Percentiles rank a stretch among this genome's conserved stretches.
Conservation (phyloP, 371 early-diverging fungal genomes). For the Lichtheimia ramosa region DNA sequence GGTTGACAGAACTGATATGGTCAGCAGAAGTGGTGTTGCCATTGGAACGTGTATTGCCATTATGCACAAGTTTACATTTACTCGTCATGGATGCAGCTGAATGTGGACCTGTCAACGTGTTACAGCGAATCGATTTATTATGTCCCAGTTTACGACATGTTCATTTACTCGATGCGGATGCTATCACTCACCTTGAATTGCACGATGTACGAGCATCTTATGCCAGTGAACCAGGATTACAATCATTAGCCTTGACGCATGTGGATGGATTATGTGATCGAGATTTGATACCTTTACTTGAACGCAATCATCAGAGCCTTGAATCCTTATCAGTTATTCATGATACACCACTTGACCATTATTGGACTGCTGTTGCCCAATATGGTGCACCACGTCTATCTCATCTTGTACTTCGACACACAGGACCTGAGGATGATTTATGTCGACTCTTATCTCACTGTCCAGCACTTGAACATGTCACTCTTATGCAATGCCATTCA, state of each 20-base stretch:
- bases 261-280: constrained; percentile 1
- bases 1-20: constrained; percentile 7
- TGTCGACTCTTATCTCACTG: background rate
- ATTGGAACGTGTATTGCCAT: background rate
- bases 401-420: background rate
- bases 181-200: background rate
- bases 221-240: background rate
- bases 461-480: constrained; percentile 4
- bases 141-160: constrained; percentile 7
- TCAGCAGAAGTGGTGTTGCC: constrained; percentile 5
- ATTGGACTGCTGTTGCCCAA: background rate
- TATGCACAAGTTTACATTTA: background rate
- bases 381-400: background rate
- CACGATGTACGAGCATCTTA: background rate
- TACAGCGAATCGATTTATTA: constrained; percentile 2
- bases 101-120: background rate
- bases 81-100: constrained; percentile 1
- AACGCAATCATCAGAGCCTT: constrained; percentile 1
- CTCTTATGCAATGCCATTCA: background rate
- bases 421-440: background rate
- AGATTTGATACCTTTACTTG: background rate
- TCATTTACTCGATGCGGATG: background rate
- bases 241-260: background rate
- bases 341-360: background rate
- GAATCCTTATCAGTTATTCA: background rate